Base-by-base conservation (phyloP, 1,139 yeast genomes). In the Kazachstania sp. region DNA sequence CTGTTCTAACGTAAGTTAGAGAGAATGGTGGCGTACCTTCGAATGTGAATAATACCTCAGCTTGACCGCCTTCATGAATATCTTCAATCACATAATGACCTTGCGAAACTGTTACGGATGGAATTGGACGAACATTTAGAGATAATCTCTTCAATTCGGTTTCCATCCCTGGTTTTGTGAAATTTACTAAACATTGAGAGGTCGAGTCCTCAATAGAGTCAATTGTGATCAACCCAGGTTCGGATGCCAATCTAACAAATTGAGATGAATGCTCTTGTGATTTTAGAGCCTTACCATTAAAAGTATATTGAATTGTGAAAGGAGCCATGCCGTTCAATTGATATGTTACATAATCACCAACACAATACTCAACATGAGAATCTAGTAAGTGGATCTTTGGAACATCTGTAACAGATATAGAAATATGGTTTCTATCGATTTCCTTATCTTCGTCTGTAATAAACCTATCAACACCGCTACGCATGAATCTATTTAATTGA, bases 51-150 rank as follows among this genome's bases (percentile, higher is more conserved):
- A 72, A 73, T 46, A 85, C 76, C 59, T 83, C 92, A 1, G 85
- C 83, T 59, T 80, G 82, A 51, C 84, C 94, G 42, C 97, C 98
- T 61, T 87, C 95, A 57, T 88, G 95, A 41, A 92, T 84, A 63
- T 87, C 94, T 55, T 77, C 83, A 47, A 83, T 77, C 13, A 82
- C 70, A 26, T 78, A 72, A 48, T 81, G 83, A 37, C 95, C 95
- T 57, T 83, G 86, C 41, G 83, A 79, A n/a, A 90, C 81, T 53
- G 83, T 88, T n/a, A 90, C 97, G 0, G 95, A 82, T 11, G 99
- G 99, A 37, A 90, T 74, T 31, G 84, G 87, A 58, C 86, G 90
- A 15, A 92, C 77, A 6, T 66, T 63, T 9, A 85, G 72, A 8
- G 71, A 66, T 51, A 84, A 67, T 13, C 71, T 75, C 4, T 72